phyloP scores from a whole-genome alignment of 495 filamentous ascomycete genomes.

The Lophium mytilinum region DNA sequence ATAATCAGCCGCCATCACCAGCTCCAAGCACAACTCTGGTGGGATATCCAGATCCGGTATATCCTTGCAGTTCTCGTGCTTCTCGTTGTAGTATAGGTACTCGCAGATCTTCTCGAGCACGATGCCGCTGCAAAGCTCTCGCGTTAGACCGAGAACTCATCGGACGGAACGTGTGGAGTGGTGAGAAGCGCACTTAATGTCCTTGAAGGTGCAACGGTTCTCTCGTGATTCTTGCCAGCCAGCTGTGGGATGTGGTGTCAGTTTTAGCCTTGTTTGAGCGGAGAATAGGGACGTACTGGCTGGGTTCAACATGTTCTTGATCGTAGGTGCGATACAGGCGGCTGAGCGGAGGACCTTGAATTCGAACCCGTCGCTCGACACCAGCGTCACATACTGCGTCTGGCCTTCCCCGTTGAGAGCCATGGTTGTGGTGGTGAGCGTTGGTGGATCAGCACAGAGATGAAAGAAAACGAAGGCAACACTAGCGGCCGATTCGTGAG shows the following conservation, averaged over 20 bases:
- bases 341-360: slow-evolving; percentile 76
- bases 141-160: slow-evolving; percentile 11
- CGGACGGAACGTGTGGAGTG: slow-evolving; percentile 20
- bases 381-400: slow-evolving; percentile 70
- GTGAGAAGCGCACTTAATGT: slow-evolving; percentile 51
- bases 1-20: slow-evolving; percentile 79
- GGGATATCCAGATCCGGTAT: slow-evolving; percentile 88
- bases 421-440: background rate
- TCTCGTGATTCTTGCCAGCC: slow-evolving; percentile 61
- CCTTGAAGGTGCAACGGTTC: slow-evolving; percentile 58
- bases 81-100: slow-evolving; percentile 55
- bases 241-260: slow-evolving; percentile 38
- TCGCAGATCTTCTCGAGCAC: slow-evolving; percentile 48
- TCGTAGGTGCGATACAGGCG: slow-evolving; percentile 63
- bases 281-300: slow-evolving; percentile 45
- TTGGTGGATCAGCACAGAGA: background rate
- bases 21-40: slow-evolving; percentile 65
- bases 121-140: slow-evolving; percentile 48
- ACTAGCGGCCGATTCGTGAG: background rate
- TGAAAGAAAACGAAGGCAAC: background rate
- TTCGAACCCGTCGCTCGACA: slow-evolving; percentile 81
- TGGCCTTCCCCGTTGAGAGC: background rate
- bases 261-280: slow-evolving; percentile 4
- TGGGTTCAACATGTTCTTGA: slow-evolving; percentile 79
- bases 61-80: slow-evolving; percentile 63